A percentile compares a stretch with the other conserved stretches of the same genome.
Evolutionary conservation across 306 rosid genomes (phyloP).

Genomic region (Lablab purpureus): DNA sequence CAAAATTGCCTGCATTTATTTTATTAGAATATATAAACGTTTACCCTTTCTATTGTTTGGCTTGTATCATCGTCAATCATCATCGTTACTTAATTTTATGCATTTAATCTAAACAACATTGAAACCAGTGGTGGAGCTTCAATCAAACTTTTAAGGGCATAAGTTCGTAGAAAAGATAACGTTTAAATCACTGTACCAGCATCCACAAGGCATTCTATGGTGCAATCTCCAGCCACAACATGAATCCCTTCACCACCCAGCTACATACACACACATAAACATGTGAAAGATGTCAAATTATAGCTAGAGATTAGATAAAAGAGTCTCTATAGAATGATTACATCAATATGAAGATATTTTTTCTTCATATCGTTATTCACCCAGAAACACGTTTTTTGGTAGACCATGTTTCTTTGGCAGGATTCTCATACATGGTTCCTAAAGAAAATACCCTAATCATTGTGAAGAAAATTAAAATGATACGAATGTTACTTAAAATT

Average conservation of each 20-base stretch:
- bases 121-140: slow-evolving; percentile 17
- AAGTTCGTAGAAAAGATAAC: neutral
- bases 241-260: neutral
- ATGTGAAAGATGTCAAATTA: no score
- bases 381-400: no score
- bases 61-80: neutral
- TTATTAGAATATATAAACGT: neutral
- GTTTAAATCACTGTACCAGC: neutral
- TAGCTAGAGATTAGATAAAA: no score
- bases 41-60: neutral
- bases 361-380: no score
- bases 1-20: neutral
- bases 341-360: no score
- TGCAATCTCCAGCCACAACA: neutral
- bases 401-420: neutral
- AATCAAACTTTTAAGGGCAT: slow-evolving; percentile 8
- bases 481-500: neutral
- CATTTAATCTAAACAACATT: neutral
- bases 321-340: no score
- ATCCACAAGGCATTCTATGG: no score
- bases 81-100: neutral
- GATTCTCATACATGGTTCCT: neutral
- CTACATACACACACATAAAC: no score
- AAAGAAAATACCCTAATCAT: neutral
- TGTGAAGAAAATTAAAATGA: neutral